Evolutionary conservation across 2,329 filamentous ascomycete species (phyloP).

Genomic region (Phialophora chinensis): DNA sequence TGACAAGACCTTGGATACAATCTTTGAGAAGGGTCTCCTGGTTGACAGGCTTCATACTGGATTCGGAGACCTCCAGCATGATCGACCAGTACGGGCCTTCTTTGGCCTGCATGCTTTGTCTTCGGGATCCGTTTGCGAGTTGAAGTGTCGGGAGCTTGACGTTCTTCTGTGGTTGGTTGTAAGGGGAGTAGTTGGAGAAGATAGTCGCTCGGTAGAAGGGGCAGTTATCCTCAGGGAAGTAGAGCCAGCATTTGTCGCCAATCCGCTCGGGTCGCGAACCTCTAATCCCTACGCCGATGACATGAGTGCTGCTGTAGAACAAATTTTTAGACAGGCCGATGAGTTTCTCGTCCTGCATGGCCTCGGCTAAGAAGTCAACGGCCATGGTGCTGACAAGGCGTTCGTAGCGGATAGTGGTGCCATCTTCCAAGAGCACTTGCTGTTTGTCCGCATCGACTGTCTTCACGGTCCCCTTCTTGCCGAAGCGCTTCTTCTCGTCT

Average conservation of each 20-base stretch:
- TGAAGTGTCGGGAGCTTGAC: constrained; percentile 86
- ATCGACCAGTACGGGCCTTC: constrained; percentile 99
- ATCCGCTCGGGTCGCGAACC: constrained; percentile 92
- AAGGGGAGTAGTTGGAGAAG: constrained; percentile 99
- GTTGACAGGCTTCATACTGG: constrained; percentile 91
- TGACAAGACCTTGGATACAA: constrained; percentile 94
- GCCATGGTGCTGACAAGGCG: constrained; percentile 97
- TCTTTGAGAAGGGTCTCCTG: constrained; percentile 82
- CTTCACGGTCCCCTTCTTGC: constrained; percentile 79
- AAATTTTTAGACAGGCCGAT: constrained; percentile 83
- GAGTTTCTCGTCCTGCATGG: constrained; percentile 86
- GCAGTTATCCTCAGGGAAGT: constrained; percentile 99
- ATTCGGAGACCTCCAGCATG: constrained; percentile 98
- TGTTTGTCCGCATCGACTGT: constrained; percentile 88
- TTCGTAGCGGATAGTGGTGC: constrained; percentile 86
- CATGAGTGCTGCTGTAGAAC: constrained; percentile 96
- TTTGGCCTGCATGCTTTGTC: constrained; percentile 72
- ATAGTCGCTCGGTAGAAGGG: constrained; percentile 99
- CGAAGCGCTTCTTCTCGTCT: constrained; percentile 88
- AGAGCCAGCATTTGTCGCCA: constrained; percentile 99
- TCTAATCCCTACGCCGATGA: constrained; percentile 93
- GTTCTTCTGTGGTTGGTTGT: constrained; percentile 88
- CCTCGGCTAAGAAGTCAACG: constrained; percentile 84
- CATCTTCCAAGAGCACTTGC: constrained; percentile 79
- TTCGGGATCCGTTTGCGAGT: constrained; percentile 83